These are phyloP conservation scores for Pythium oligandrum DNA, from an alignment of 352 stramenopile species.

Conservation along the genomic window DNA sequence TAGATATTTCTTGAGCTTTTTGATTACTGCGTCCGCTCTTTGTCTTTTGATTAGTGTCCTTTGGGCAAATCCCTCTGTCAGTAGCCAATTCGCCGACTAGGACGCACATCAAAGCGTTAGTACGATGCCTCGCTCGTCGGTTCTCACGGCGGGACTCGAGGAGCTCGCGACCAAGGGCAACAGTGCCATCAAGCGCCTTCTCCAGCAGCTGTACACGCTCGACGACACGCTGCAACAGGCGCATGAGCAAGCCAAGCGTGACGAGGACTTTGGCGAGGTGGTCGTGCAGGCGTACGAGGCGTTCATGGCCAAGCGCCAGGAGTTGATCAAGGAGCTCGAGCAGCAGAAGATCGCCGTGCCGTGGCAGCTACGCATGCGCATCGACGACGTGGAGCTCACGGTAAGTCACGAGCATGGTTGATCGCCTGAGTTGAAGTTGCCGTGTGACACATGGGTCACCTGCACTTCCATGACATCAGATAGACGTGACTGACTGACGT, in stretches of 20 bases:
- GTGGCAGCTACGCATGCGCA: conserved; percentile 45
- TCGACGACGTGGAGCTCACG: conserved; percentile 79
- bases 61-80: no score
- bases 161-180: neutral
- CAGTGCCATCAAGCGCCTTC: conserved; percentile 1
- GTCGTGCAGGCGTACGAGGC: conserved; percentile 25
- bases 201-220: conserved; percentile 18
- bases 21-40: no score
- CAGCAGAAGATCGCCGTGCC: conserved; percentile 23
- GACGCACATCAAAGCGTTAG: no score
- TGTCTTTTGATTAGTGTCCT: no score
- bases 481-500: neutral
- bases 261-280: conserved; percentile 28
- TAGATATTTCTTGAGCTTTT: neutral
- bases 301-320: conserved; percentile 22
- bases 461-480: no score
- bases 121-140: conserved; percentile 5
- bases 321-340: conserved; percentile 21
- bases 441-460: no score
- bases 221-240: conserved; percentile 27
- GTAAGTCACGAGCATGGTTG: conserved; percentile 19
- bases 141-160: conserved; percentile 8
- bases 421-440: no score
- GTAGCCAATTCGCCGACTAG: no score
- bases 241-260: conserved; percentile 21